phyloP scores from a whole-genome alignment of 2,329 filamentous ascomycete genomes.

The Colletotrichum falcatum region DNA sequence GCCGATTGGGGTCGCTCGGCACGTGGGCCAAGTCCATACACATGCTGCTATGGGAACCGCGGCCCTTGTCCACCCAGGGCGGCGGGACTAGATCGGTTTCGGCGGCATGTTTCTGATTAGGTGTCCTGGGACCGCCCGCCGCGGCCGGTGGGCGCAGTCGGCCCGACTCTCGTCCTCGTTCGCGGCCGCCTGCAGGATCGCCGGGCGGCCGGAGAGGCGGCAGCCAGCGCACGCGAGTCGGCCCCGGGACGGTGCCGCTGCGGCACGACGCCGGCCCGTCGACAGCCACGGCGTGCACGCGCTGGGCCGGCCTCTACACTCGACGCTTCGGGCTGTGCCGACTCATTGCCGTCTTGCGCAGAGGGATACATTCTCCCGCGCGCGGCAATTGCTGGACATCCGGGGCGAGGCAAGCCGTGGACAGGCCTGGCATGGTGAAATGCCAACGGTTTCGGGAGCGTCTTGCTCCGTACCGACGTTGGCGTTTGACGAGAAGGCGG shows the following conservation, averaged over 20 bases:
- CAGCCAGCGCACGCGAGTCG: slow-evolving; percentile 14
- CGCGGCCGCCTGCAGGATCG: slow-evolving; percentile 26
- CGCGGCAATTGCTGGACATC: slow-evolving; percentile 10
- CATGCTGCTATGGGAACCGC: not conserved
- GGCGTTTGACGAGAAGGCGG: slow-evolving; percentile 26
- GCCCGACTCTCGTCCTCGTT: slow-evolving; percentile 25
- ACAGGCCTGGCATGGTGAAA: not conserved
- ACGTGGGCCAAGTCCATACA: not conserved
- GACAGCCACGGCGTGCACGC: slow-evolving; percentile 11
- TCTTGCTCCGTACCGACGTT: no score
- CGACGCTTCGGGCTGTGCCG: not conserved
- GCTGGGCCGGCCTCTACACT: not conserved
- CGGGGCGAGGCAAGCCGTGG: slow-evolving; percentile 5
- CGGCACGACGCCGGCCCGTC: slow-evolving; percentile 20
- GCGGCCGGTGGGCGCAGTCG: slow-evolving; percentile 4
- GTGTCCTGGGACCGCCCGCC: slow-evolving; percentile 1
- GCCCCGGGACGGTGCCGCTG: slow-evolving; percentile 13
- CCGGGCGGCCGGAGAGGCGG: slow-evolving; percentile 21
- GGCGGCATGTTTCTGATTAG: not conserved
- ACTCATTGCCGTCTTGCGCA: not conserved
- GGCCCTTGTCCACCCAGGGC: not conserved
- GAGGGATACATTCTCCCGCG: slow-evolving; percentile 27
- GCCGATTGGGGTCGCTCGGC: not conserved
- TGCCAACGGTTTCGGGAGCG: not conserved
- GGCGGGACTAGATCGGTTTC: not conserved